phyloP scores from a whole-genome alignment of 257 asterid genomes.

The Solanum medicagineum region DNA sequence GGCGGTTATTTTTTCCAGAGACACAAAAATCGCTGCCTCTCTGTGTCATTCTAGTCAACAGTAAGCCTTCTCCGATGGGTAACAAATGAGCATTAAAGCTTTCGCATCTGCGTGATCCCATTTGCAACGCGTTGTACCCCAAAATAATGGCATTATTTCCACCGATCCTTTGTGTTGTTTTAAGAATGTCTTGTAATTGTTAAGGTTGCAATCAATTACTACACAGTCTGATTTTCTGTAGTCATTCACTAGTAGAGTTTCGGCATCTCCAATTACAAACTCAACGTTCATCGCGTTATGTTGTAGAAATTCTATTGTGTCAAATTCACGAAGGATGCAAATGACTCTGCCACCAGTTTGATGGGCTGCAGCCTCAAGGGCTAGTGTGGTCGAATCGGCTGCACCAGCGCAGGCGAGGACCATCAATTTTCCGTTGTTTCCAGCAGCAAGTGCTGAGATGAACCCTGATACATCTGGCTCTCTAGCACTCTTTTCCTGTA shows the following conservation, averaged over 20 bases:
- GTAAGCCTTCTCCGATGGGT: constrained; percentile 57
- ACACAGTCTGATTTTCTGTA: constrained; percentile 43
- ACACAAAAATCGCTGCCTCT: not conserved
- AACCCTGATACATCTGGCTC: constrained; percentile 60
- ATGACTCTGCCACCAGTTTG: constrained; percentile 56
- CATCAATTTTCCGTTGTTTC: constrained; percentile 44
- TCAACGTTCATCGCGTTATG: constrained; percentile 12
- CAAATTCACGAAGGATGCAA: constrained; percentile 26
- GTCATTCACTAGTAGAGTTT: constrained; percentile 9
- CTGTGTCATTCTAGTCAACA: constrained; percentile 12
- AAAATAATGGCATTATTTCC: constrained; percentile 11
- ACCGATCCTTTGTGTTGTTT: not conserved
- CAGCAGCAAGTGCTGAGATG: constrained; percentile 70
- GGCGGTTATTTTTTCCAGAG: not conserved
- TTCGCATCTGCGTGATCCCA: constrained; percentile 20
- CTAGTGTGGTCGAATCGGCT: constrained; percentile 27
- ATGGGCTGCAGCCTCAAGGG: constrained; percentile 57
- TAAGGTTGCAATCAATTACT: constrained; percentile 44
- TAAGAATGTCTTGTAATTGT: constrained; percentile 26
- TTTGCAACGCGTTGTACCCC: constrained; percentile 52
- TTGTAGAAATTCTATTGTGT: constrained; percentile 13
- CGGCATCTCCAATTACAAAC: constrained; percentile 38
- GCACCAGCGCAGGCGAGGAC: constrained; percentile 39
- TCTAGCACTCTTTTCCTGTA: constrained; percentile 37
- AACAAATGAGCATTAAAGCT: constrained; percentile 29